phyloP scores from a whole-genome alignment of 2,329 filamentous ascomycete species.

The Venturia nashicola region DNA sequence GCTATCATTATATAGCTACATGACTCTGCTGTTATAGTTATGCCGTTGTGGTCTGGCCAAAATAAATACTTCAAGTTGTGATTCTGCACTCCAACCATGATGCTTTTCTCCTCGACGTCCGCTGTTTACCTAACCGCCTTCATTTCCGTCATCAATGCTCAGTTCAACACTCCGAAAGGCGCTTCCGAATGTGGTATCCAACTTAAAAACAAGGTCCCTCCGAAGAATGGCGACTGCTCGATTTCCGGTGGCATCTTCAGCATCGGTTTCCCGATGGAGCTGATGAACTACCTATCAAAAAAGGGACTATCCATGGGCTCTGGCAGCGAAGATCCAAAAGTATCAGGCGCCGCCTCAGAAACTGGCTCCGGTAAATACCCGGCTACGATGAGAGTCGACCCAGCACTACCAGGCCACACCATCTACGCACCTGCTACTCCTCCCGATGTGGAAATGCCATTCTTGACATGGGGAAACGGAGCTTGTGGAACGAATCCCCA shows the following conservation, averaged over 20 bases:
- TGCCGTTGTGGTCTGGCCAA: not conserved
- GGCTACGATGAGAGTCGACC: not conserved
- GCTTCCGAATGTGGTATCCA: not conserved
- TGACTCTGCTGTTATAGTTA: not conserved
- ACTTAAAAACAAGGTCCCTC: not conserved
- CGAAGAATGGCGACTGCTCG: not conserved
- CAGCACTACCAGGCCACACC: constrained; percentile 6
- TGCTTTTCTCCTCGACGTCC: not conserved
- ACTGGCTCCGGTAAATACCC: constrained; percentile 4
- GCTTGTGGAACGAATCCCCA: constrained; percentile 3
- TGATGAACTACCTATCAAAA: not conserved
- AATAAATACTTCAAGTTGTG: not conserved
- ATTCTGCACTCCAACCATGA: not conserved
- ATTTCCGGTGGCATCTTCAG: constrained; percentile 4
- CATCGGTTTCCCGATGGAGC: not conserved
- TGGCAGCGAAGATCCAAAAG: not conserved
- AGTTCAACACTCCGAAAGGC: not conserved
- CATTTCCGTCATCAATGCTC: not conserved
- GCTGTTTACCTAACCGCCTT: not conserved
- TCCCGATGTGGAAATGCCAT: constrained; percentile 8
- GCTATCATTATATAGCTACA: not conserved
- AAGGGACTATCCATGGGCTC: not conserved
- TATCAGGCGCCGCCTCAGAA: not conserved
- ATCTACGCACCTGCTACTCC: constrained; percentile 9
- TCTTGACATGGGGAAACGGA: constrained; percentile 9